Percentiles rank a stretch among this genome's conserved stretches.
Evolutionary conservation across 2,329 filamentous ascomycete species (phyloP).

Genomic region (Dendrostoma leiphaemia): DNA sequence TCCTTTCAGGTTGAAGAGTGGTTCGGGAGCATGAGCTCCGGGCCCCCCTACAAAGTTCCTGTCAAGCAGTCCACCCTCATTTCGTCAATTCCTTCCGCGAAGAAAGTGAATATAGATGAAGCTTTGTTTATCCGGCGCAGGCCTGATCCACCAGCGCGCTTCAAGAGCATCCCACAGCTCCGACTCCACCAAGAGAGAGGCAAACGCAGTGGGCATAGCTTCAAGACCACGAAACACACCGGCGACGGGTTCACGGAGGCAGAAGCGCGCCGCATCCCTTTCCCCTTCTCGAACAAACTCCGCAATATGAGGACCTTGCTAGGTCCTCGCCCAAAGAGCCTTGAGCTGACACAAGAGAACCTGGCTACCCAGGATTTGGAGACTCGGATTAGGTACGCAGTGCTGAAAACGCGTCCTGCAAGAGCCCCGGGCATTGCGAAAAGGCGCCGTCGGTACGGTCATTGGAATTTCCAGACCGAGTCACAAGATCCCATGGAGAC

Average conservation of each 20-base stretch:
- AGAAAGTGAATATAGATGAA: conserved; percentile 16
- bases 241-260: conserved; percentile 13
- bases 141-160: conserved; percentile 16
- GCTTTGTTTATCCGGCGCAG: neutral
- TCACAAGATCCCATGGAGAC: neutral
- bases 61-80: neutral
- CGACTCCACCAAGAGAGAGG: neutral
- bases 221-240: neutral
- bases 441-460: conserved; percentile 3
- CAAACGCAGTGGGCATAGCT: neutral
- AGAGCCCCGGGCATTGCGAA: neutral
- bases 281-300: neutral
- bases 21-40: neutral
- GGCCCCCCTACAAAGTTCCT: neutral
- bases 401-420: conserved; percentile 11
- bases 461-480: conserved; percentile 1
- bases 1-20: neutral
- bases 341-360: conserved; percentile 23
- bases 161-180: conserved; percentile 21
- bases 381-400: neutral
- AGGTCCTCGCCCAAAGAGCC: conserved; percentile 12
- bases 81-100: neutral
- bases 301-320: conserved; percentile 1
- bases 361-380: conserved; percentile 5
- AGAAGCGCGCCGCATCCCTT: conserved; percentile 6